Evolutionary conservation across 768 basidiomycete species (phyloP).

Genomic region (Obba rivulosa): DNA sequence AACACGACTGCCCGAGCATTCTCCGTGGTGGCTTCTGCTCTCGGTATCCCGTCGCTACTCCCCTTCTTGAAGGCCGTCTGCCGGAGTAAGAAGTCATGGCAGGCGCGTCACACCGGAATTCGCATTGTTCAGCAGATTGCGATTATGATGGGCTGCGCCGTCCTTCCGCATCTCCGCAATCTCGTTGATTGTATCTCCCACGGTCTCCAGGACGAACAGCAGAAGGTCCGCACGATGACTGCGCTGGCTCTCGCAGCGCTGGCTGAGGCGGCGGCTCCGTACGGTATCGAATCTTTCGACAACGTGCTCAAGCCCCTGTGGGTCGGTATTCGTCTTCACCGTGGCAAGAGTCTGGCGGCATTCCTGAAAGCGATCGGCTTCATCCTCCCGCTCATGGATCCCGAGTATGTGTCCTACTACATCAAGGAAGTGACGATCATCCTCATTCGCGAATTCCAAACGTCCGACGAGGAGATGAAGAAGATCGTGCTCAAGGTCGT

Average conservation of each 20-base stretch:
- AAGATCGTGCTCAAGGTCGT: constrained; percentile 99
- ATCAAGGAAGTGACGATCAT: constrained; percentile 97
- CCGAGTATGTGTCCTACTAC: constrained; percentile 98
- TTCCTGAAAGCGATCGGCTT: constrained; percentile 98
- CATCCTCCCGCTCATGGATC: constrained; percentile 99
- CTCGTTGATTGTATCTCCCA: constrained; percentile 95
- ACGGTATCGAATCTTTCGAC: constrained; percentile 99
- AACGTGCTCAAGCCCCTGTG: constrained; percentile 92
- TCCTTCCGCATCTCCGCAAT: constrained; percentile 93
- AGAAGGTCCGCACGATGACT: constrained; percentile 96
- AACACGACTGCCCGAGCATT: constrained; percentile 99
- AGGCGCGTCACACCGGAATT: constrained; percentile 98
- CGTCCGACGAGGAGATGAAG: constrained; percentile 99
- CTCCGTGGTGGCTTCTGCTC: constrained; percentile 97
- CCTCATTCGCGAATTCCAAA: constrained; percentile 97
- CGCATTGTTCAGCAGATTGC: constrained; percentile 99
- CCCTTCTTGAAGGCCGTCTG: constrained; percentile 99
- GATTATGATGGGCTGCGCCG: constrained; percentile 99
- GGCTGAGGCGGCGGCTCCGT: constrained; percentile 95
- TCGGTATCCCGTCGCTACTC: constrained; percentile 94
- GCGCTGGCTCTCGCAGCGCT: constrained; percentile 88
- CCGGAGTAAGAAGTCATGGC: constrained; percentile 99
- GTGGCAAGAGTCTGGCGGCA: constrained; percentile 91
- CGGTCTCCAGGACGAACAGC: constrained; percentile 90
- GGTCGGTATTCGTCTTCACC: constrained; percentile 91